Conservation (phyloP, 208 protist genomes). For the Trypanosoma conorhini region DNA sequence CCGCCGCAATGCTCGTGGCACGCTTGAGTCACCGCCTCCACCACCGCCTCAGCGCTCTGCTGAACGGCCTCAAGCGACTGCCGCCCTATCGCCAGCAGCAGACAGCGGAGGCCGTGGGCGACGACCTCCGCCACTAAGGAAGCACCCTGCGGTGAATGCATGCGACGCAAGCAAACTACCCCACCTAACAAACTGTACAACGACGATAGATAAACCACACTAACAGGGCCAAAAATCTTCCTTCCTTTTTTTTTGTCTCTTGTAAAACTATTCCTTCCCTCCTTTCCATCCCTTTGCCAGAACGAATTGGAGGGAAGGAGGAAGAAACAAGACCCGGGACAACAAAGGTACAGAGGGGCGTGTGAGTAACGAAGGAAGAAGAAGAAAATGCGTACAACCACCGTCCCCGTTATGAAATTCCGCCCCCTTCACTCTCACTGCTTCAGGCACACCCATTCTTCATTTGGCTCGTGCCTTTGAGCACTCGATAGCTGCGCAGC, state of each 20-base stretch:
- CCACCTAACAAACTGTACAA: background rate
- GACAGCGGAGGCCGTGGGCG: slow-evolving; percentile 6
- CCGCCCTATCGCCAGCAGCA: slow-evolving; percentile 6
- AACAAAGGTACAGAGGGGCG: background rate
- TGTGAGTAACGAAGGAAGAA: background rate
- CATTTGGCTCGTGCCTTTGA: background rate
- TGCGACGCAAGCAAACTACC: background rate
- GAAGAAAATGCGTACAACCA: background rate
- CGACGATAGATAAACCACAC: background rate
- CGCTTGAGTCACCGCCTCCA: background rate
- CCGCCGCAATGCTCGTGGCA: background rate
- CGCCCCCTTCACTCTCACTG: background rate
- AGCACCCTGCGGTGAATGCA: background rate
- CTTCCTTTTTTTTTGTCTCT: background rate
- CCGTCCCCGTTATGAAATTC: too few relatives aligned
- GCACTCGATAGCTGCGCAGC: background rate
- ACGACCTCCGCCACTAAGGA: slow-evolving; percentile 11
- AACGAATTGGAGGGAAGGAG: background rate
- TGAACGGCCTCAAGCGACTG: slow-evolving; percentile 11
- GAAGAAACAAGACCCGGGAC: background rate
- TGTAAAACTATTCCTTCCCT: background rate
- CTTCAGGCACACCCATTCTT: background rate
- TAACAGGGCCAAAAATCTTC: background rate
- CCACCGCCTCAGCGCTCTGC: background rate
- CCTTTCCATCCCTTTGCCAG: background rate